Evolutionary conservation across 805 yeast genomes (phyloP), one percentile per base, ranked within the genome.

Genomic region (Jamesozyma rosinii): DNA sequence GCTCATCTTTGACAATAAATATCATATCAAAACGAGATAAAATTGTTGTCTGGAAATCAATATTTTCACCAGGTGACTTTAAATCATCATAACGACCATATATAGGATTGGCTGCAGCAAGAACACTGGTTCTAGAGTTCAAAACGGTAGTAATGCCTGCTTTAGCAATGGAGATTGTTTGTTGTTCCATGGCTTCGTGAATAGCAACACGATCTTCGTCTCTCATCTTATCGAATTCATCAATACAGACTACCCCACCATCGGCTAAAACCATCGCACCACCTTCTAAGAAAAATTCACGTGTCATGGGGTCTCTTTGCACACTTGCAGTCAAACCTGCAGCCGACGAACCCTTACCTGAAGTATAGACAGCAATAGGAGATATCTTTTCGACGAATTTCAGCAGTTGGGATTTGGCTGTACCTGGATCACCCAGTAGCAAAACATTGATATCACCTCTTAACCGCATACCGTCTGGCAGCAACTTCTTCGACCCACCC

Each of bases 191-290:
- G 11, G 98, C 98, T 71, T 92, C 99, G 65, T 92, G 99, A 52
- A 92, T 92, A 0, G 98, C 97, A 32, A 92, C 97, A 60, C 99
- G 76, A 65, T 92, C 98, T 62, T 92, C 97, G 58, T 92, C 99
- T 62, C 97, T 75, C 99, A 92, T 92, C 71, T 92, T 92, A 65
- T 92, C 99, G 60, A 92, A 92, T 73, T 92, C 99, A 70, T 92
- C 99, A 58, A 92, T 92, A 74, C 97, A 92, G 38, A 90, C 97
- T 40, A 92, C 97, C 51, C 99, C 99, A 33, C 97, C 97, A 67
- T 92, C 98, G 0, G 99, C 98, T 40, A 92, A 70, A n/a, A 92
- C 98, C 97, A 92, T 89, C 8, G 99, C 99, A 66, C 99, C 99
- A 47, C 99, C 98, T 74, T 92, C 99, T 42, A 92, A 70, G 62